Conservation (phyloP, 2,329 filamentous ascomycete genomes). For the Neocatenulostroma microsporum region DNA sequence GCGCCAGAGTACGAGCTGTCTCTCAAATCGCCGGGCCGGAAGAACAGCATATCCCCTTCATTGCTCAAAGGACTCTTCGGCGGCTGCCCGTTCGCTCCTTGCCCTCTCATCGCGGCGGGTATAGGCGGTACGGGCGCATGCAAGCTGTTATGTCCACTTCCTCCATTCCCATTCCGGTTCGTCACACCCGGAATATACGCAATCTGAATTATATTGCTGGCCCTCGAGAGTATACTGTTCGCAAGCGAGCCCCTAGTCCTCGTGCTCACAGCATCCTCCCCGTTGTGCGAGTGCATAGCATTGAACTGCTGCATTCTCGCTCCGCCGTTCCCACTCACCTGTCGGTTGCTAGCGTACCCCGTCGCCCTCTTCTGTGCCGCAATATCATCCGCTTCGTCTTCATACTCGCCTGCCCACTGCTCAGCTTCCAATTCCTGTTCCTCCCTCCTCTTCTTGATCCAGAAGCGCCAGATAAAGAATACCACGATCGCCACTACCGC, state of each 20-base stretch:
- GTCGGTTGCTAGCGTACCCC: no score
- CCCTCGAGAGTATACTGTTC: slow-evolving; percentile 90
- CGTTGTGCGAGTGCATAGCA: slow-evolving; percentile 45
- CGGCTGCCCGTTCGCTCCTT: slow-evolving; percentile 33
- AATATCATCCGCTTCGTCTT: slow-evolving; percentile 48
- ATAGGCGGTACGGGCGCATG: slow-evolving; percentile 85
- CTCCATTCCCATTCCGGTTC: slow-evolving; percentile 63
- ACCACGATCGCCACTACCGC: slow-evolving; percentile 64
- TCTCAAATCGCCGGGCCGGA: slow-evolving; percentile 80
- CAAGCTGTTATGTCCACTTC: slow-evolving; percentile 45
- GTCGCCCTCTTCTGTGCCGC: slow-evolving; percentile 43
- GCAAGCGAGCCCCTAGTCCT: slow-evolving; percentile 76
- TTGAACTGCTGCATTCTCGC: no score
- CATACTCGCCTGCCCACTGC: no score
- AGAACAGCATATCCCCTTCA: slow-evolving; percentile 76
- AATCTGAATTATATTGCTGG: slow-evolving; percentile 98
- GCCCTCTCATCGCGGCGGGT: slow-evolving; percentile 57
- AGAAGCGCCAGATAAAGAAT: slow-evolving; percentile 81
- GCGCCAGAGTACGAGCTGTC: slow-evolving; percentile 84
- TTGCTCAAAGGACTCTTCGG: slow-evolving; percentile 46
- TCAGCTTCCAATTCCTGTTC: slow-evolving; percentile 48
- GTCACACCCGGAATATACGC: slow-evolving; percentile 91
- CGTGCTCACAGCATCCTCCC: slow-evolving; percentile 75
- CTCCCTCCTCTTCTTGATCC: slow-evolving; percentile 69
- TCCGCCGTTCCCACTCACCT: no score